Evolutionary conservation across 495 filamentous ascomycete genomes (phyloP).

Genomic region (Aspergillus nidulans): DNA sequence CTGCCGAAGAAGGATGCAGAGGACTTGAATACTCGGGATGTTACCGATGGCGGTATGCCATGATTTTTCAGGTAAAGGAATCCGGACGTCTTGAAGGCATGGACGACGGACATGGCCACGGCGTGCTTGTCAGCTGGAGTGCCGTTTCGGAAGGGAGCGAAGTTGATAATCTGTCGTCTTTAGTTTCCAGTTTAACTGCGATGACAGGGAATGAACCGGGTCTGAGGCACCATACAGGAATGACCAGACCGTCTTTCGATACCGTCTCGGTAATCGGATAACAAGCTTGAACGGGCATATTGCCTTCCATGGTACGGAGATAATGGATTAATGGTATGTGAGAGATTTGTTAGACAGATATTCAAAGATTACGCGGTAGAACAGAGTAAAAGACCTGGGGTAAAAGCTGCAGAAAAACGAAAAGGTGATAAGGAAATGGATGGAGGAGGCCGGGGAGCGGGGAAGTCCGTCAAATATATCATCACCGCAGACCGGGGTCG

Average conservation of each 20-base stretch:
- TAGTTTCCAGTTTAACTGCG: neutral
- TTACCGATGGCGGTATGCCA: conserved; percentile 56
- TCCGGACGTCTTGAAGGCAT: conserved; percentile 79
- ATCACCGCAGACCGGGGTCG: neutral
- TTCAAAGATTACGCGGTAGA: neutral
- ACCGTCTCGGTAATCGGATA: conserved; percentile 48
- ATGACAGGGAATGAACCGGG: neutral
- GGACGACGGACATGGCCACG: conserved; percentile 66
- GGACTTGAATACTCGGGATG: conserved; percentile 59
- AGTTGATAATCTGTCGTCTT: conserved; percentile 73
- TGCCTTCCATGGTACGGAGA: conserved; percentile 16
- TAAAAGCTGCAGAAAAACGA: neutral
- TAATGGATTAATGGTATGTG: neutral
- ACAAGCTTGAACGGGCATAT: conserved; percentile 17
- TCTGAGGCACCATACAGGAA: conserved; percentile 52
- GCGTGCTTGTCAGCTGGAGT: conserved; percentile 55
- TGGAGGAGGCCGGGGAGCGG: neutral
- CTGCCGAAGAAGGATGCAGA: conserved; percentile 77
- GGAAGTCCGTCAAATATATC: neutral
- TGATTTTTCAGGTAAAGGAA: conserved; percentile 89
- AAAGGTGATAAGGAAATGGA: neutral
- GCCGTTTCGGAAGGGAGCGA: conserved; percentile 67
- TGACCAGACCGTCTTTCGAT: conserved; percentile 60
- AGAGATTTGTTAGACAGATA: neutral
- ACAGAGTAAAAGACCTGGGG: neutral